Evolutionary conservation across 345 rosid species (phyloP).

Genomic region (Eucalyptus urophylla): DNA sequence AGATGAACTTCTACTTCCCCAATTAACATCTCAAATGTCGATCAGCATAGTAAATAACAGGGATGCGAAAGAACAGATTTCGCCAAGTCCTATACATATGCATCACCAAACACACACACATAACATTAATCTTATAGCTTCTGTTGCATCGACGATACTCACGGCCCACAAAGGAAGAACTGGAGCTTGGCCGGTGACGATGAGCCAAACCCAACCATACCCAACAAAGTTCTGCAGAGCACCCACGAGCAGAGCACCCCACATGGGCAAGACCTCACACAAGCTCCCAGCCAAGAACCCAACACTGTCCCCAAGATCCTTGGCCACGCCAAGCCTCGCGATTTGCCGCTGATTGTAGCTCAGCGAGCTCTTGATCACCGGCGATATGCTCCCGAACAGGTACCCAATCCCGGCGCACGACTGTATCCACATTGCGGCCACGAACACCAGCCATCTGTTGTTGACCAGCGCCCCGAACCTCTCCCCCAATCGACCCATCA

Average conservation of each 20-base stretch:
- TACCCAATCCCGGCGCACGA: slow-evolving; percentile 95
- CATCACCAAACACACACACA: background rate
- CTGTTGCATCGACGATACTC: slow-evolving; percentile 15
- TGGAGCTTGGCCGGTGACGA: slow-evolving; percentile 66
- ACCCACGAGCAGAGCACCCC: slow-evolving; percentile 93
- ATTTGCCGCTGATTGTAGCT: slow-evolving; percentile 79
- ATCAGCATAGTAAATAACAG: background rate
- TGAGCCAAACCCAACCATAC: slow-evolving; percentile 95
- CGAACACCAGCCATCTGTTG: slow-evolving; percentile 94
- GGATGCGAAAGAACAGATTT: background rate
- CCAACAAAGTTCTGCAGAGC: slow-evolving; percentile 85
- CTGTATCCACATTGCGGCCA: slow-evolving; percentile 99
- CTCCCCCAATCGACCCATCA: slow-evolving; percentile 39
- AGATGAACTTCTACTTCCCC: background rate
- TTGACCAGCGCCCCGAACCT: slow-evolving; percentile 35
- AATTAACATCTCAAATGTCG: background rate
- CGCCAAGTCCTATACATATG: background rate
- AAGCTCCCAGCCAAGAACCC: slow-evolving; percentile 92
- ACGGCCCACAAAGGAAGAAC: slow-evolving; percentile 92
- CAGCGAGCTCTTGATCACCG: slow-evolving; percentile 82
- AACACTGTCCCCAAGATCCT: slow-evolving; percentile 95
- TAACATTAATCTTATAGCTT: background rate
- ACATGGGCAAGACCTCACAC: slow-evolving; percentile 77
- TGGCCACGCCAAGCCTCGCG: slow-evolving; percentile 86
- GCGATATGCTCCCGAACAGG: slow-evolving; percentile 93